These are phyloP conservation scores for Zasmidium citrigriseum DNA, from an alignment of 2,329 filamentous ascomycete species.

Conservation along the genomic window DNA sequence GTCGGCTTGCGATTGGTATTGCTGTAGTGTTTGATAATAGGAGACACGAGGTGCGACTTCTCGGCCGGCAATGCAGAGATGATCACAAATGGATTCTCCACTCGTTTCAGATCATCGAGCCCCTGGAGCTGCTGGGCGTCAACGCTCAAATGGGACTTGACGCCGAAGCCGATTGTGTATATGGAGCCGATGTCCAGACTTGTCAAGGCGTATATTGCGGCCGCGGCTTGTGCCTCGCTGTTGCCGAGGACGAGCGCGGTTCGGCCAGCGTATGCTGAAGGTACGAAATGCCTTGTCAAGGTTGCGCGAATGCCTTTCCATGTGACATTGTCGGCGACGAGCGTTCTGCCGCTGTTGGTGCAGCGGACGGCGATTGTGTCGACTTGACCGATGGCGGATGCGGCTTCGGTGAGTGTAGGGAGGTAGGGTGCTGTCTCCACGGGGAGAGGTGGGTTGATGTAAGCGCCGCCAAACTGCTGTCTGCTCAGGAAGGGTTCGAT, in stretches of 20 bases:
- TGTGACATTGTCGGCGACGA: slow-evolving; percentile 78
- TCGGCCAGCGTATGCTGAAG: slow-evolving; percentile 75
- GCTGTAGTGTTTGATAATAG: slow-evolving; percentile 72
- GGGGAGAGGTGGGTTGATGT: slow-evolving; percentile 70
- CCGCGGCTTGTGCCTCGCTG: slow-evolving; percentile 72
- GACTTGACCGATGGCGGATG: slow-evolving; percentile 74
- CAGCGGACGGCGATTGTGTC: slow-evolving; percentile 74
- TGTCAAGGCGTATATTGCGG: slow-evolving; percentile 75
- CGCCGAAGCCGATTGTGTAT: slow-evolving; percentile 79
- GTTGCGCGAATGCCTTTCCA: slow-evolving; percentile 86
- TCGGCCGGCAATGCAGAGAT: slow-evolving; percentile 77
- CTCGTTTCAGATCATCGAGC: slow-evolving; percentile 76
- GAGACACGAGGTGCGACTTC: slow-evolving; percentile 76
- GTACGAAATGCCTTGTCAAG: slow-evolving; percentile 77
- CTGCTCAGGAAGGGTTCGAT: slow-evolving; percentile 74
- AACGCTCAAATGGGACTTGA: slow-evolving; percentile 53
- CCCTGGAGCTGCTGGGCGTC: slow-evolving; percentile 66
- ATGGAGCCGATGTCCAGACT: slow-evolving; percentile 76
- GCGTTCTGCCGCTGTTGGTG: slow-evolving; percentile 52
- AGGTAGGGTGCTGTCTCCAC: slow-evolving; percentile 58
- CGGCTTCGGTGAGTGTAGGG: slow-evolving; percentile 70
- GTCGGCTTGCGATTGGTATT: slow-evolving; percentile 31
- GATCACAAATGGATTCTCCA: slow-evolving; percentile 79
- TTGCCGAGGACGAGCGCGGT: slow-evolving; percentile 75
- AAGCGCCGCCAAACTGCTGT: slow-evolving; percentile 77